Conservation (phyloP, 176 grass and related monocot genomes). For the Rhynchospora breviuscula region DNA sequence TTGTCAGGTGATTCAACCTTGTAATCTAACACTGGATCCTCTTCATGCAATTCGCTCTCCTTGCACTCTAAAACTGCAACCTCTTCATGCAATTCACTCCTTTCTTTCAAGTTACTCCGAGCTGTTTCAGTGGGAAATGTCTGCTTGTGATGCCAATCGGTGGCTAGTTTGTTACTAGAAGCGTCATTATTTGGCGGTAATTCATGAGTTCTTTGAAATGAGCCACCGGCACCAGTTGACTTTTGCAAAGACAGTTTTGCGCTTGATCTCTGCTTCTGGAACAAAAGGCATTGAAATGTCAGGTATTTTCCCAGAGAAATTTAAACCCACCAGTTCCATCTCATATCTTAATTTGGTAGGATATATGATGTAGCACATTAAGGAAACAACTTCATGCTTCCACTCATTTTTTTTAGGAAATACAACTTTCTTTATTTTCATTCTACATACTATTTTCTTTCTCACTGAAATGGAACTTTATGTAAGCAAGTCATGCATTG, state of each 20-base stretch:
- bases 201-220: constrained; percentile 35
- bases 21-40: constrained; percentile 20
- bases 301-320: not conserved
- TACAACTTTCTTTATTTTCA: not conserved
- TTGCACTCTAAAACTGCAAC: constrained; percentile 26
- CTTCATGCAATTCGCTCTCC: constrained; percentile 22
- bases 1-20: constrained; percentile 27
- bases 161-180: constrained; percentile 30
- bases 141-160: constrained; percentile 31
- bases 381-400: not conserved
- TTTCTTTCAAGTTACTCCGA: constrained; percentile 24
- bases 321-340: not conserved
- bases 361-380: not conserved
- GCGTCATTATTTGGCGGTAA: constrained; percentile 15
- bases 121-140: constrained; percentile 25
- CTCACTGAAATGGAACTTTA: not conserved
- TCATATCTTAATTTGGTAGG: not conserved
- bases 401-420: not conserved
- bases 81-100: constrained; percentile 23
- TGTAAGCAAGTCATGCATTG: not conserved
- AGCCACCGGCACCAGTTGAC: constrained; percentile 39
- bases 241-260: constrained; percentile 61
- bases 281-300: constrained; percentile 3
- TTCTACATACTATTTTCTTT: not conserved
- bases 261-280: constrained; percentile 65